These are phyloP conservation scores for Sporothrix globosa DNA, from an alignment of 2,329 filamentous ascomycete genomes.

Conservation along the genomic window DNA sequence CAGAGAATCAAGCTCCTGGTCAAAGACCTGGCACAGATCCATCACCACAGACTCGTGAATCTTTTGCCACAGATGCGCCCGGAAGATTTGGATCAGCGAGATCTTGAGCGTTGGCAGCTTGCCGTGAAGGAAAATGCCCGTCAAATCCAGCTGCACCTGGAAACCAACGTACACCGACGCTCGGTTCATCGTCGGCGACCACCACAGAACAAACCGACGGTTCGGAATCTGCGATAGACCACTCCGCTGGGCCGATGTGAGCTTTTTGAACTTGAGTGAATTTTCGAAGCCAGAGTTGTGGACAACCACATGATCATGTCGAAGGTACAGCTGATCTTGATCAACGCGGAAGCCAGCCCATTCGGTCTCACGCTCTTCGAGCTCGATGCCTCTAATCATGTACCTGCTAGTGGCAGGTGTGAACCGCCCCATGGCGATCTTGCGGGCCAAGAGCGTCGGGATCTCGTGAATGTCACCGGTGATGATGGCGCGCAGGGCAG, in stretches of 20 bases:
- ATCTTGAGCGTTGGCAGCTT: constrained; percentile 99
- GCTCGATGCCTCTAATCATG: no score
- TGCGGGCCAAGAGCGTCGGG: no score
- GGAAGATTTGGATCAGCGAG: constrained; percentile 98
- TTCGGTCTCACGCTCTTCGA: no score
- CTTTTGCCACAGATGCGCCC: constrained; percentile 99
- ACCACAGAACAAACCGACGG: constrained; percentile 97
- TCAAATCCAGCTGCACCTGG: constrained; percentile 96
- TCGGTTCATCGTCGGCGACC: constrained; percentile 88
- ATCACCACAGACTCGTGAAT: constrained; percentile 98
- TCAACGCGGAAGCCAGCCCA: no score
- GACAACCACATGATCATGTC: no score
- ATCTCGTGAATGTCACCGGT: no score
- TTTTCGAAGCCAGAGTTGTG: constrained; percentile 53
- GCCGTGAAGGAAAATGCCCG: constrained; percentile 97
- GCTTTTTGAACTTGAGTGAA: constrained; percentile 96
- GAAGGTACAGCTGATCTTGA: no score
- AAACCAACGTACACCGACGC: constrained; percentile 99
- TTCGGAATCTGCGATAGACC: constrained; percentile 99
- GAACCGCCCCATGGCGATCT: no score
- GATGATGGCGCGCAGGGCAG: no score
- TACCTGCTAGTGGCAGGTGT: no score
- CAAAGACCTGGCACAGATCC: constrained; percentile 98
- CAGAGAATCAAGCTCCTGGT: constrained; percentile 92
- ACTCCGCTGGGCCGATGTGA: constrained; percentile 94